A percentile compares a stretch with the other conserved stretches of the same genome.
phyloP scores from a whole-genome alignment of 208 protist genomes.

The Leishmania martiniquensis region DNA sequence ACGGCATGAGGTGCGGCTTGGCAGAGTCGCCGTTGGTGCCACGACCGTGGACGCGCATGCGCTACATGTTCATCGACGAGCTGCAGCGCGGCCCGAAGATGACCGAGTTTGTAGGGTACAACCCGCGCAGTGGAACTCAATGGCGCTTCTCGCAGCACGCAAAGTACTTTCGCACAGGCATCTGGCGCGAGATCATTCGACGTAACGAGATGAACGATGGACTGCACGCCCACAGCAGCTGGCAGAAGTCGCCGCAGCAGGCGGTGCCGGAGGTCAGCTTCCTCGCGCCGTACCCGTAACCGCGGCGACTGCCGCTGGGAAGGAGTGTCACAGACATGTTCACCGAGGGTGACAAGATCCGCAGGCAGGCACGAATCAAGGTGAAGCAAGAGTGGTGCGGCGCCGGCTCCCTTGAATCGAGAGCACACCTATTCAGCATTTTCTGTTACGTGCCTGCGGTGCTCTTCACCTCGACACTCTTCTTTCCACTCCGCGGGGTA shows the following conservation, averaged over 20 bases:
- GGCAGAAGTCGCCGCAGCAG: constrained; percentile 91
- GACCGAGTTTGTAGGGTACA: constrained; percentile 91
- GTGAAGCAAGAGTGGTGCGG: neutral
- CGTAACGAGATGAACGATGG: constrained; percentile 92
- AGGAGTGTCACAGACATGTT: neutral
- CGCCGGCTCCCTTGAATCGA: neutral
- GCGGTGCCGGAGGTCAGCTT: constrained; percentile 87
- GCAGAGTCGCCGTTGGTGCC: constrained; percentile 85
- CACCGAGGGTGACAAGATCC: neutral
- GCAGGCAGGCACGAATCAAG: neutral
- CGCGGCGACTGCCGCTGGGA: neutral
- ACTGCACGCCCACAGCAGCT: constrained; percentile 85
- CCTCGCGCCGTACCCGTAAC: constrained; percentile 72
- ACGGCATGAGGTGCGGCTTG: constrained; percentile 83
- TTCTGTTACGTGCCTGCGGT: neutral
- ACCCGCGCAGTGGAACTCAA: constrained; percentile 78
- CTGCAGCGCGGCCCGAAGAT: constrained; percentile 84
- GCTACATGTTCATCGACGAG: constrained; percentile 92
- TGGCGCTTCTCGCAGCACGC: constrained; percentile 92
- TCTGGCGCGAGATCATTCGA: constrained; percentile 87
- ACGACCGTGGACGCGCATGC: constrained; percentile 87
- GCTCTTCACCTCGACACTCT: neutral
- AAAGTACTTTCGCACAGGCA: constrained; percentile 82
- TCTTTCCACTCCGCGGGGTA: neutral
- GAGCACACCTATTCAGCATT: neutral